A percentile compares a stretch with the other conserved stretches of the same genome.
phyloP scores from a whole-genome alignment of 2,329 filamentous ascomycete species.

The Talaromyces albobiverticillius region DNA sequence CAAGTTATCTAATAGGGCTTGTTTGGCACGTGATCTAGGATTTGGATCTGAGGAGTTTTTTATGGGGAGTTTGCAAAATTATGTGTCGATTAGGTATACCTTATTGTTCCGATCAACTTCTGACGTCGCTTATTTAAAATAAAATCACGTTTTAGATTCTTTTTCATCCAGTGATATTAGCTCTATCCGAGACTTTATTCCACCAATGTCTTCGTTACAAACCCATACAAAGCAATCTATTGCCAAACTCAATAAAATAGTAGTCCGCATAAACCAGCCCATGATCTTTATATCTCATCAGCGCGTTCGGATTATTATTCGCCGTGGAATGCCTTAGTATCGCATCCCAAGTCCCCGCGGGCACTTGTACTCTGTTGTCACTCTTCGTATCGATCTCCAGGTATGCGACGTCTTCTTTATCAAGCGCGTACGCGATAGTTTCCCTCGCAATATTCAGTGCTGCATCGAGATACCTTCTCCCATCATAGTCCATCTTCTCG shows the following conservation, averaged over 20 bases:
- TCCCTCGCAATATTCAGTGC: conserved; percentile 16
- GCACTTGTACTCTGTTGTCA: neutral
- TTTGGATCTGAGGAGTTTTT: too few species aligned
- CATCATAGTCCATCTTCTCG: neutral
- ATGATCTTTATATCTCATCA: conserved; percentile 36
- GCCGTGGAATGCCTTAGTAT: conserved; percentile 32
- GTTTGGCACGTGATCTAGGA: too few species aligned
- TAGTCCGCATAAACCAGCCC: conserved; percentile 43
- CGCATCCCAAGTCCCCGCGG: conserved; percentile 12
- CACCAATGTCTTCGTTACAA: neutral
- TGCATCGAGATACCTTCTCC: conserved; percentile 11
- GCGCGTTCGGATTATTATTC: conserved; percentile 37
- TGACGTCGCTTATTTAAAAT: too few species aligned
- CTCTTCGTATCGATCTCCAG: neutral
- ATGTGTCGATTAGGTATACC: too few species aligned
- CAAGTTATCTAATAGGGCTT: too few species aligned
- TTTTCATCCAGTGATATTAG: too few species aligned
- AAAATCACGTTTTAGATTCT: too few species aligned
- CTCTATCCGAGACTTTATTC: too few species aligned
- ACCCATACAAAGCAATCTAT: conserved; percentile 32
- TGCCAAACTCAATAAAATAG: conserved; percentile 39
- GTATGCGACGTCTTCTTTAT: conserved; percentile 4
- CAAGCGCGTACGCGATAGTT: conserved; percentile 14
- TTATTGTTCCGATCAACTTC: too few species aligned
- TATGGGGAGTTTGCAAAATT: too few species aligned